Evolutionary conservation across 2,329 filamentous ascomycete species (phyloP), one percentile per base, ranked within the genome.

Genomic region (Didymella pinodella): DNA sequence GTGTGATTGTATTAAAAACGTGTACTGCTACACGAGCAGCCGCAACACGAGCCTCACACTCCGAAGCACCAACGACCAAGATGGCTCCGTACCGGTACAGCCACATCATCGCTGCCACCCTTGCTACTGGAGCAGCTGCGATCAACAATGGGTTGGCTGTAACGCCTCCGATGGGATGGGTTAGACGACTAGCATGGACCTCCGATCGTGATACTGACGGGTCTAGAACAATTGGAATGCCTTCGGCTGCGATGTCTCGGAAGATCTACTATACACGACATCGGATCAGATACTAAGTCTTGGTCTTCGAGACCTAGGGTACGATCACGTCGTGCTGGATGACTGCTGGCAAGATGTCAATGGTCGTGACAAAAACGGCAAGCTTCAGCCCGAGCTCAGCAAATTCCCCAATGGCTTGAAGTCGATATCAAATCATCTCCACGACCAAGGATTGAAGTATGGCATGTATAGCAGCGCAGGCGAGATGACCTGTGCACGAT

Each of bases 401-500:
- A 87, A 3, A 70, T 90, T 89, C 57, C 87, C 87, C 0, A 75
- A 81, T 18, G 87, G 87, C 0, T 86, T 90, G 59, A 79, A 78
- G 8, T 80, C 82, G 0, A 71, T 84, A 1, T 85, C 85, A 1
- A 74, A 83, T 25, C 63, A 65, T 38, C 60, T 74, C 4, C 70
- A 74, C 41, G 43, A 52, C 43, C 62, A 65, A 61, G 85, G 85
- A 2, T 67, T 90, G 44, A 89, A 89, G 68, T 75, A 88, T 10
- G 87, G 87, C 0, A 87, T 90, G 57, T 90, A 90, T 67, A 83
- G 83, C 64, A 83, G 82, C 69, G 84, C 83, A 0, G 84, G 84
- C 41, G 77, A 71, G 14, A 64, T 67, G 57, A 86, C 84, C 2
- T 88, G 86, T 65, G 86, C 80, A 1, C 81, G 82, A 4, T 88